These are phyloP conservation scores for Malassezia sympodialis DNA, from an alignment of 1,284 basidiomycete genomes.

Conservation along the genomic window DNA sequence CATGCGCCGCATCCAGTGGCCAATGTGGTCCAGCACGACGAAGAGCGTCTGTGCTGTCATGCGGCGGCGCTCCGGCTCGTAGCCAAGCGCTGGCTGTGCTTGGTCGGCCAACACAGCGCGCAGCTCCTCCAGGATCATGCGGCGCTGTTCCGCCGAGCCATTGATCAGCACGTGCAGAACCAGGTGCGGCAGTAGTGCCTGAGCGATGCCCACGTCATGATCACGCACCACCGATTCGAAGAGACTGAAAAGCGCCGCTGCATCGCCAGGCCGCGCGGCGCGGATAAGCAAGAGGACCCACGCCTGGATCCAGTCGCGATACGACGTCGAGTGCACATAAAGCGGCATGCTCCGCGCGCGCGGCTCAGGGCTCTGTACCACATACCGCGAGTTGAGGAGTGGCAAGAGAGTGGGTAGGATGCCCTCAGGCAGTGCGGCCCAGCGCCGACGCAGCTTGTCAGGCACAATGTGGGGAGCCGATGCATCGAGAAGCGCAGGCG, in stretches of 20 bases:
- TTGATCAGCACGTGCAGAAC: constrained; percentile 77
- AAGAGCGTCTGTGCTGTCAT: constrained; percentile 69
- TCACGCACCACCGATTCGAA: constrained; percentile 71
- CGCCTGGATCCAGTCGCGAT: constrained; percentile 87
- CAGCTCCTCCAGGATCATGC: constrained; percentile 65
- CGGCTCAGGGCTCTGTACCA: constrained; percentile 25
- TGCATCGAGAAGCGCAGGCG: constrained; percentile 57
- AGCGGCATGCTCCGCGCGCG: constrained; percentile 46
- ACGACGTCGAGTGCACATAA: constrained; percentile 66
- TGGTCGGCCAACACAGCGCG: constrained; percentile 77
- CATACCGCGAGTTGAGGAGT: constrained; percentile 51
- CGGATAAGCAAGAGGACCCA: constrained; percentile 78
- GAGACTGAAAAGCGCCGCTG: constrained; percentile 56
- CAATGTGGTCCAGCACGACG: constrained; percentile 85
- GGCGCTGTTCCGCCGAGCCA: constrained; percentile 56
- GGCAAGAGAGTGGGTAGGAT: constrained; percentile 80
- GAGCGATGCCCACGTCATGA: constrained; percentile 82
- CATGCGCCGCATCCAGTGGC: constrained; percentile 65
- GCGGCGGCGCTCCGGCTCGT: constrained; percentile 32
- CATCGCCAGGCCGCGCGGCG: constrained; percentile 41
- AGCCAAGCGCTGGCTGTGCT: constrained; percentile 50
- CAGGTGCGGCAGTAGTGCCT: constrained; percentile 80
- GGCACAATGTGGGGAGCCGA: constrained; percentile 49
- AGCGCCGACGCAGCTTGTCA: constrained; percentile 57
- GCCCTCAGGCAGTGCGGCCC: constrained; percentile 69